Evolutionary conservation across 139 green algal genomes (phyloP).

Genomic region (Nannochloris sp.): DNA sequence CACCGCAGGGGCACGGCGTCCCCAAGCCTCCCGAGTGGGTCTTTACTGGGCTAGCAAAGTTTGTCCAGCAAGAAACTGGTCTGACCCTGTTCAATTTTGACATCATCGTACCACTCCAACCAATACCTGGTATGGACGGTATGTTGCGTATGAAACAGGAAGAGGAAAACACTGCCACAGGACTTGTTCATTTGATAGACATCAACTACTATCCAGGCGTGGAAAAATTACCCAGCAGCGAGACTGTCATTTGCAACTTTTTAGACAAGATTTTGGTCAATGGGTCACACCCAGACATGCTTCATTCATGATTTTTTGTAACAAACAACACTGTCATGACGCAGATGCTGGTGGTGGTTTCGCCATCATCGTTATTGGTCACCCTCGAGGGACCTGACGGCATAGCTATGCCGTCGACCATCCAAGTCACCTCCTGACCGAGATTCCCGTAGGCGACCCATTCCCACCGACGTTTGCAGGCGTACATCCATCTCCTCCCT

Average conservation of each 20-base stretch:
- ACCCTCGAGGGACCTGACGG: no score
- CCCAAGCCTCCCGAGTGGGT: slow-evolving; percentile 57
- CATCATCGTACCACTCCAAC: slow-evolving; percentile 51
- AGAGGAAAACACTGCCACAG: slow-evolving; percentile 1
- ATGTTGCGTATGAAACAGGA: not conserved
- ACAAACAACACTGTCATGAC: not conserved
- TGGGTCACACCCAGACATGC: not conserved
- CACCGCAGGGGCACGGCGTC: slow-evolving; percentile 20
- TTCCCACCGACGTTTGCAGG: no score
- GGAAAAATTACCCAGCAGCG: slow-evolving; percentile 48
- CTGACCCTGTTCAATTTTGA: slow-evolving; percentile 87
- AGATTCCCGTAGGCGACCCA: no score
- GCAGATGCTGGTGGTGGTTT: no score
- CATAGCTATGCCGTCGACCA: no score
- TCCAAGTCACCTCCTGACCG: no score
- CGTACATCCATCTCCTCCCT: no score
- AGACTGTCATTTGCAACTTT: slow-evolving; percentile 37
- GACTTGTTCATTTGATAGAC: slow-evolving; percentile 38
- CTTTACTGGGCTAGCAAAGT: slow-evolving; percentile 41
- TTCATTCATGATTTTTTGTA: not conserved
- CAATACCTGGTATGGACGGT: not conserved
- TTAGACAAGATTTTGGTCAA: not conserved
- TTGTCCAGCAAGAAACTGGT: slow-evolving; percentile 41
- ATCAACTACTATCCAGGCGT: slow-evolving; percentile 56
- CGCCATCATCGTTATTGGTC: no score